phyloP scores from a whole-genome alignment of 768 basidiomycete genomes.

The Boletus vermiculosoides region DNA sequence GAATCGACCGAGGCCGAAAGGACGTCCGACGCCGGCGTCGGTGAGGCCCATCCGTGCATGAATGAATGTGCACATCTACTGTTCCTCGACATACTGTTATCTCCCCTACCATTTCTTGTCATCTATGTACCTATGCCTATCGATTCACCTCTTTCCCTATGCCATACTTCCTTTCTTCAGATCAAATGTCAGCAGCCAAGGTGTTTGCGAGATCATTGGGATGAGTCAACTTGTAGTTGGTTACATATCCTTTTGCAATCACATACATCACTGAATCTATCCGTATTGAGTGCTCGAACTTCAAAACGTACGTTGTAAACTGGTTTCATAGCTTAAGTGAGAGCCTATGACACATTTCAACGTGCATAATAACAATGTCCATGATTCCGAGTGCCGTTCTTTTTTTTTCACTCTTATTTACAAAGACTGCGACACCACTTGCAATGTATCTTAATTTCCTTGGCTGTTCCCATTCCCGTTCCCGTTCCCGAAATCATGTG shows the following conservation, averaged over 20 bases:
- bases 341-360: neutral
- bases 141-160: conserved; percentile 18
- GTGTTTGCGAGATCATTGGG: neutral
- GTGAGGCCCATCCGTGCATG: conserved; percentile 28
- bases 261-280: neutral
- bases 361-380: neutral
- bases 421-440: neutral
- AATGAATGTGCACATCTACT: neutral
- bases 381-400: neutral
- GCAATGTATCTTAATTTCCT: neutral
- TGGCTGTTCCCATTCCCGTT: neutral
- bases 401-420: neutral
- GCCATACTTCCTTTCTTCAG: conserved; percentile 18
- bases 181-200: neutral
- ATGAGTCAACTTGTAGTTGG: conserved; percentile 4
- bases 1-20: conserved; percentile 46
- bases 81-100: neutral
- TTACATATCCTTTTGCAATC: conserved; percentile 5
- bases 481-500: conserved; percentile 13
- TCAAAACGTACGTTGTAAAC: neutral
- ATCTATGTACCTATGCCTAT: conserved; percentile 35
- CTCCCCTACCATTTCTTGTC: neutral
- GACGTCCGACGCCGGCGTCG: conserved; percentile 38
- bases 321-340: neutral
- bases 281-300: neutral